Evolutionary conservation across 2,329 filamentous ascomycete species (phyloP).

Genomic region (Pezicula carpinea): DNA sequence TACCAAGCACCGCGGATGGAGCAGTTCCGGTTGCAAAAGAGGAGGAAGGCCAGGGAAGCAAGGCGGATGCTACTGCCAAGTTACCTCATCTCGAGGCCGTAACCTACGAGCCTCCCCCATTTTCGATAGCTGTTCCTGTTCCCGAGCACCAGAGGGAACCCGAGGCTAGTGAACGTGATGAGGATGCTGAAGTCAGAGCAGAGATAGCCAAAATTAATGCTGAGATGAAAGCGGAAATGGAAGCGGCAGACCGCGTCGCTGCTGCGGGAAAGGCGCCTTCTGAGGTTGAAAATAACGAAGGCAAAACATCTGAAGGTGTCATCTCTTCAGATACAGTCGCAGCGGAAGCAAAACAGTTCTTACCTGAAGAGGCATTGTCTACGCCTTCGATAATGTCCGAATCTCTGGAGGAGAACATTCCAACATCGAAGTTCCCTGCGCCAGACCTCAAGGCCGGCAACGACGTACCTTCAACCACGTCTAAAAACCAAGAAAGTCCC

Average conservation of each 20-base stretch:
- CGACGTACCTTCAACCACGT: neutral
- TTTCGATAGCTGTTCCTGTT: neutral
- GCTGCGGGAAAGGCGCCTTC: too few species aligned
- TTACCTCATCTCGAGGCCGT: slow-evolving; percentile 1
- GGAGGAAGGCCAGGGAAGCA: too few species aligned
- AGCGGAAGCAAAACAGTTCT: too few species aligned
- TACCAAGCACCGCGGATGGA: neutral
- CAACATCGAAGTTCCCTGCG: slow-evolving; percentile 24
- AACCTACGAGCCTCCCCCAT: slow-evolving; percentile 1
- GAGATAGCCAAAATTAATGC: too few species aligned
- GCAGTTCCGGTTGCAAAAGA: neutral
- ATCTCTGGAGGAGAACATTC: slow-evolving; percentile 16
- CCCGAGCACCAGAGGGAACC: neutral
- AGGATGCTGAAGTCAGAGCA: neutral
- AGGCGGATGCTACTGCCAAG: neutral
- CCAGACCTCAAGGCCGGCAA: slow-evolving; percentile 15
- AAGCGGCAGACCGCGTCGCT: too few species aligned
- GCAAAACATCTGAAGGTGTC: too few species aligned
- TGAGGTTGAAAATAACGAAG: too few species aligned
- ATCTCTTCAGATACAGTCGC: too few species aligned
- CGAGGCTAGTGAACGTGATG: neutral
- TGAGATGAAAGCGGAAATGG: too few species aligned
- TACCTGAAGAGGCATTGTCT: neutral
- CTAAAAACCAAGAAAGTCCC: slow-evolving; percentile 7
- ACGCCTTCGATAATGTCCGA: slow-evolving; percentile 4